phyloP scores from a whole-genome alignment of 2,329 filamentous ascomycete genomes.

The Clonostachys byssicola region DNA sequence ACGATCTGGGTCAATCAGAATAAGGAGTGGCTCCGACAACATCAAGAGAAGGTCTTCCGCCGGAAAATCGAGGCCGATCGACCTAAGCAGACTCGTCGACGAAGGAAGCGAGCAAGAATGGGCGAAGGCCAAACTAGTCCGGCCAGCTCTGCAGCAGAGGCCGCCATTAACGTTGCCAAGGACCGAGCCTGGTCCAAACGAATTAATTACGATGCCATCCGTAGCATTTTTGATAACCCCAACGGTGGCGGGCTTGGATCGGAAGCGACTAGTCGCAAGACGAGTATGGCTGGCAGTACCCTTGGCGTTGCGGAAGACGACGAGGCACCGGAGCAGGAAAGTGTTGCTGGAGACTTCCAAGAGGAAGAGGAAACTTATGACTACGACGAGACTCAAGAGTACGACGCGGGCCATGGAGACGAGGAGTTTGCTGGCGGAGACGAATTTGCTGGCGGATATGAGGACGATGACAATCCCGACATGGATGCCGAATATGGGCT shows the following conservation, averaged over 20 bases:
- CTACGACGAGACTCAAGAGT: conserved; percentile 27
- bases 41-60: conserved; percentile 79
- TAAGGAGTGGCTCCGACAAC: conserved; percentile 83
- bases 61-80: conserved; percentile 58
- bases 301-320: conserved; percentile 14
- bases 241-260: conserved; percentile 41
- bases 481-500: conserved; percentile 17
- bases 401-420: conserved; percentile 24
- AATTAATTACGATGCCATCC: conserved; percentile 67
- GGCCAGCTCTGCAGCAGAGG: conserved; percentile 65
- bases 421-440: conserved; percentile 24
- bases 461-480: conserved; percentile 26
- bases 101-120: conserved; percentile 51
- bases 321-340: conserved; percentile 25
- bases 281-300: conserved; percentile 27
- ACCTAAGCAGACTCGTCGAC: conserved; percentile 53
- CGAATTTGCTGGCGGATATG: conserved; percentile 22
- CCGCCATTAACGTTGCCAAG: conserved; percentile 64
- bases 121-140: conserved; percentile 63
- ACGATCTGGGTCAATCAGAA: conserved; percentile 93
- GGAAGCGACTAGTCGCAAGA: conserved; percentile 41
- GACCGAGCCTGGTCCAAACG: conserved; percentile 67
- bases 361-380: conserved; percentile 24
- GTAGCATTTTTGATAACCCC: conserved; percentile 48
- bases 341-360: conserved; percentile 24